Evolutionary conservation across 106 monocot species (phyloP), one percentile per base, ranked within the genome.

Genomic region (Dendrobium nobile): DNA sequence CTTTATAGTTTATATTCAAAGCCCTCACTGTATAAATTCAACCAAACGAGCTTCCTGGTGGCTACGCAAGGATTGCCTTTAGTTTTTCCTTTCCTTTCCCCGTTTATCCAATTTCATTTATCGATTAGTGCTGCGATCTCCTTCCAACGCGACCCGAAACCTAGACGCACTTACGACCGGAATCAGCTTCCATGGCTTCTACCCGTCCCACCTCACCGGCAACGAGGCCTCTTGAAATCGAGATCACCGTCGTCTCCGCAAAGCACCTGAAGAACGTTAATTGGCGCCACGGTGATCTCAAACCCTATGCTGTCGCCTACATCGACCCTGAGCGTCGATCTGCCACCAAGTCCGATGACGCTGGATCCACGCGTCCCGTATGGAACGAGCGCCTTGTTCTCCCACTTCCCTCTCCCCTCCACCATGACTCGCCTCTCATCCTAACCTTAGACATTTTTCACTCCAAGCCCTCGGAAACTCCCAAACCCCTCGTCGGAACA

Each of bases 191-290:
- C 11, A 76, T 76, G 76, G 76, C 76, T 15, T 48, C 76, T 76
- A 10, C 47, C 47, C 76, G 76, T 13, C 48, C 76, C 41, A 27
- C 76, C 5, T 76, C 76, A 26, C 76, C 76, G 48, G 24, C 76
- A 24, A 48, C 48, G 48, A 76, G 76, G 48, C 68, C 77, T 6
- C 47, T 86, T 24, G 84, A 91, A 11, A 82, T 91, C 40, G 95
- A 93, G 80, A 67, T 93, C 73, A 91, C 89, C 26, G 79, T 96
- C 31, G 65, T 93, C 77, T 91, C 91, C 5, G 98, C 87, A 13
- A 99, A 95, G 87, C 95, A 95, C 87, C 89, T 99, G 22, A 99
- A 99, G 91, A 99, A 99, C 91, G 98, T 99, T 80, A 99, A 99
- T 86, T 99, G 95, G 98, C 87, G 92, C 41, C 80, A 81, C 83